Base-by-base conservation (phyloP, 1,139 yeast species). In the Geotrichum citri-aurantii region DNA sequence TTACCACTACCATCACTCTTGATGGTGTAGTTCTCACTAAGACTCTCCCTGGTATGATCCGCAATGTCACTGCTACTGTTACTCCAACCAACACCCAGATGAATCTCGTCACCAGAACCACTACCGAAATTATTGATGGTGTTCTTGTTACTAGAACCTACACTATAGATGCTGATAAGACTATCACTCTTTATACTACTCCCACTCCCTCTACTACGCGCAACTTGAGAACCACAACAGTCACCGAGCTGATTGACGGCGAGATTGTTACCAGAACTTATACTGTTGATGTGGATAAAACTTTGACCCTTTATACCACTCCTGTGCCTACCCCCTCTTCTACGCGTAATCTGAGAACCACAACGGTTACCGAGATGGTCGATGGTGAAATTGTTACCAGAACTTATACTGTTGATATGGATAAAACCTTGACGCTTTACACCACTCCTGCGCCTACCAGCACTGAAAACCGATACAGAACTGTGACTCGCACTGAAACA, bases 31-130 rank as follows among this genome's bases (percentile, higher is more conserved):
- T 54, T 21, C 27, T 52, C 26, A 54, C 58, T 31, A 37, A 31
- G 14, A 50, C 61, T 26, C 40, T 52, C 8, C 42, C 52, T 33
- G 48, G 52, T 10, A 49, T 40, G 1, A n/a, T 19, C 17, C 21
- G 33, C 31, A 23, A 21, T 14, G 17, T 11, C 5, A 46, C 52
- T 24, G 52, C 55, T 12, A 58, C 60, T 29, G 47, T 51, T n/a
- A 54, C 60, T 47, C 59, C 59, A 8, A 54, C 59, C 14, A 47
- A 50, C 37, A 58, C 60, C 24, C 8, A 24, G 12, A 3, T 42
- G 17, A 51, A 58, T 44, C 46, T 46, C 31, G 12, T 19, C 27
- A 58, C 60, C 26, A 23, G 46, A n/a, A 52, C 54, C n/a, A 48
- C 50, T n/a, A 56, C 58, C 11, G 44, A 27, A 37, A 51, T 27